Conservation (phyloP, 2,329 filamentous ascomycete species). For the Sclerotinia glacialis region DNA sequence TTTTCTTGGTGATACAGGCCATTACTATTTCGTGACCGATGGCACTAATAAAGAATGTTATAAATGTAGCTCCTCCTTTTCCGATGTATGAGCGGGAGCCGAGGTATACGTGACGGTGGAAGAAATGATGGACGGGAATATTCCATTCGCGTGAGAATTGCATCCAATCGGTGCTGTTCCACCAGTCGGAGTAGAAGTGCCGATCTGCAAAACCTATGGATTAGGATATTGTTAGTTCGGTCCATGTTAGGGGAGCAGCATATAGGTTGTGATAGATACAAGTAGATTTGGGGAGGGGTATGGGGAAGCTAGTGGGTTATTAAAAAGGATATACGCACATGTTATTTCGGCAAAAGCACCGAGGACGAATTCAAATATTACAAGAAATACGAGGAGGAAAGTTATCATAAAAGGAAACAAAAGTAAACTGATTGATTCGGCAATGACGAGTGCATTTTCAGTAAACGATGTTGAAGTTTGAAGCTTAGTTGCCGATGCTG, state of each 20-base stretch:
- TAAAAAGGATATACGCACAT: slow-evolving; percentile 40
- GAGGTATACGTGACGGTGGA: slow-evolving; percentile 89
- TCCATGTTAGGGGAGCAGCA: background rate
- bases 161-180: slow-evolving; percentile 83
- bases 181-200: slow-evolving; percentile 83
- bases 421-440: slow-evolving; percentile 85
- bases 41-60: slow-evolving; percentile 89
- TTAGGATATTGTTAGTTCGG: slow-evolving; percentile 13
- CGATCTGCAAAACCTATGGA: slow-evolving; percentile 71
- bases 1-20: slow-evolving; percentile 96
- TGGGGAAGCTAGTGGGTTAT: background rate
- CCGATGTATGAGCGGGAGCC: slow-evolving; percentile 76
- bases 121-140: slow-evolving; percentile 93
- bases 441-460: slow-evolving; percentile 75
- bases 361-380: slow-evolving; percentile 96
- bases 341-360: slow-evolving; percentile 95
- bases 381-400: slow-evolving; percentile 91
- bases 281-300: too few relatives aligned
- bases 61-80: slow-evolving; percentile 72
- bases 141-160: slow-evolving; percentile 98
- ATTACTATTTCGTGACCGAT: slow-evolving; percentile 93
- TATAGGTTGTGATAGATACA: background rate
- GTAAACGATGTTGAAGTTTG: slow-evolving; percentile 44
- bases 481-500: slow-evolving; percentile 61
- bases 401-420: slow-evolving; percentile 97